phyloP scores from a whole-genome alignment of 2,329 filamentous ascomycete genomes.

The Phyllosticta capitalensis region DNA sequence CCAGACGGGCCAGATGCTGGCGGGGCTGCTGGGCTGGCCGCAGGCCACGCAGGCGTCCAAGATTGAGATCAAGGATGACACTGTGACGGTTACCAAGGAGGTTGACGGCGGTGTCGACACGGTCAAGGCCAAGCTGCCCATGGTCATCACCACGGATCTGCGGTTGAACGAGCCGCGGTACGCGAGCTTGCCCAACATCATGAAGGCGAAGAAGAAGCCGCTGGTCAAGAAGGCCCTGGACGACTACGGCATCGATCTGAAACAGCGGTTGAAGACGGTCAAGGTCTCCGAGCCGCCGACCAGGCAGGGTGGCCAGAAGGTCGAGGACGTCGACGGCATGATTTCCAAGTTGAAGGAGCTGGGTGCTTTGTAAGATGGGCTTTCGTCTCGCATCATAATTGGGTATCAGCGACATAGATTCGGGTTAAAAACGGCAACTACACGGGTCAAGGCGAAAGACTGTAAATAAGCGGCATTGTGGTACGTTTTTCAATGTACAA shows the following conservation, averaged over 20 bases:
- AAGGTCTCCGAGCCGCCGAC: constrained; percentile 83
- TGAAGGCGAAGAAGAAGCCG: constrained; percentile 99
- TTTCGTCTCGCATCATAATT: not conserved
- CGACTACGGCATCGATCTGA: constrained; percentile 64
- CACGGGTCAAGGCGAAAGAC: not conserved
- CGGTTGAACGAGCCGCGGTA: constrained; percentile 91
- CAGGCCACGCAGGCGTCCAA: constrained; percentile 91
- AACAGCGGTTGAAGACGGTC: constrained; percentile 73
- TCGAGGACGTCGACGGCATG: constrained; percentile 93
- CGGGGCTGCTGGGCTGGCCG: constrained; percentile 80
- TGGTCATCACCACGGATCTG: constrained; percentile 93
- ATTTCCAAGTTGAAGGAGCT: constrained; percentile 91
- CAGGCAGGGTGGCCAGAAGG: constrained; percentile 89
- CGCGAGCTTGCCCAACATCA: constrained; percentile 93
- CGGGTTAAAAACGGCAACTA: not conserved
- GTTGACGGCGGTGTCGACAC: constrained; percentile 95
- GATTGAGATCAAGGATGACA: constrained; percentile 63
- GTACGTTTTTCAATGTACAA: not conserved
- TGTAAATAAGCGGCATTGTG: not conserved
- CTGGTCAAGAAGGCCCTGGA: constrained; percentile 81
- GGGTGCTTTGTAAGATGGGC: constrained; percentile 61
- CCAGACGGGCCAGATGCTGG: constrained; percentile 98
- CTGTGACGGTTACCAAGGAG: constrained; percentile 73
- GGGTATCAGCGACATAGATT: not conserved
- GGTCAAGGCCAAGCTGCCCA: constrained; percentile 70